phyloP scores from a whole-genome alignment of 768 basidiomycete species.

The Cubamyces lactineus region DNA sequence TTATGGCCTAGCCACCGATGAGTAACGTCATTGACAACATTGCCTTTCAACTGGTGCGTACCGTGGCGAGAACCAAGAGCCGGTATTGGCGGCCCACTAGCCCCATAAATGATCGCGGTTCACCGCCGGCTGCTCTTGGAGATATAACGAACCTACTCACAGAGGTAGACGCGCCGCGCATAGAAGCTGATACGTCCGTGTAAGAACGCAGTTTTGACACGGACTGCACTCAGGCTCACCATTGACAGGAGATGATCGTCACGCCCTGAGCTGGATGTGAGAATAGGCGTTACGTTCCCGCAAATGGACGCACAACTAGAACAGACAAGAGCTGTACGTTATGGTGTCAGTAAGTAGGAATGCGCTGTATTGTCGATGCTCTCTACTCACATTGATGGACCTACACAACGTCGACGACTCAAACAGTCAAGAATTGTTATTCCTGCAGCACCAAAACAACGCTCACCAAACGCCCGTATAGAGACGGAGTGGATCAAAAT shows the following conservation, averaged over 20 bases:
- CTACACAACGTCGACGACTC: neutral
- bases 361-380: neutral
- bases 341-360: neutral
- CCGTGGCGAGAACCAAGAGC: neutral
- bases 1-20: too few species aligned
- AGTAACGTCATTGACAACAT: too few species aligned
- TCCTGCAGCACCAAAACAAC: neutral
- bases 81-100: neutral
- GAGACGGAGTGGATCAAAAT: neutral
- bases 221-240: neutral
- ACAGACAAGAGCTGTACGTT: neutral
- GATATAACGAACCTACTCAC: neutral
- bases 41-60: too few species aligned
- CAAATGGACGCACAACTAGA: neutral
- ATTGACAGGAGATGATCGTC: conserved; percentile 7
- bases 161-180: conserved; percentile 8
- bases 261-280: neutral
- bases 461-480: neutral
- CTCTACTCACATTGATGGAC: neutral
- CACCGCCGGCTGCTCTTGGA: too few species aligned
- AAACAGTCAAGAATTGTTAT: neutral
- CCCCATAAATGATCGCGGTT: too few species aligned
- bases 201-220: neutral
- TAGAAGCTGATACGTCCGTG: neutral
- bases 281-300: too few species aligned